These are phyloP conservation scores for Colletotrichum endophyticum DNA, from an alignment of 2,329 filamentous ascomycete species.

Conservation along the genomic window DNA sequence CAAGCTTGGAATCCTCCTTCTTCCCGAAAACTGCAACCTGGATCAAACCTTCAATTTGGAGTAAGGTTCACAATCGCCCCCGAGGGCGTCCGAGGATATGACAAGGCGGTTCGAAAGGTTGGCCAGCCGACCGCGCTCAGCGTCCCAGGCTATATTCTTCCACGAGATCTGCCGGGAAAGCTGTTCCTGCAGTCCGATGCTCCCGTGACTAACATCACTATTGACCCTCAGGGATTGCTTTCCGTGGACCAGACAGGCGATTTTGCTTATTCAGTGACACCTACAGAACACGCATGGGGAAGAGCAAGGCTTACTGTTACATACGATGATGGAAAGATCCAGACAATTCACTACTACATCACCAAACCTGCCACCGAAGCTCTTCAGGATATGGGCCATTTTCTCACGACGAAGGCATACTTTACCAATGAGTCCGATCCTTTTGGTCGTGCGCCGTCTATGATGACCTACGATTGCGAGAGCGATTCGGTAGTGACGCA, in stretches of 20 bases:
- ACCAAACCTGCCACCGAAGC: constrained; percentile 50
- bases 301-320: constrained; percentile 50
- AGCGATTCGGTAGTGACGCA: constrained; percentile 45
- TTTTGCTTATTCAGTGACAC: constrained; percentile 43
- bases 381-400: constrained; percentile 52
- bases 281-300: constrained; percentile 50
- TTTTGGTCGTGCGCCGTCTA: constrained; percentile 57
- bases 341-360: constrained; percentile 62
- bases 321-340: constrained; percentile 51
- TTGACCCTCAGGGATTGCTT: constrained; percentile 41
- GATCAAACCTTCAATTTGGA: constrained; percentile 52
- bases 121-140: too few relatives aligned
- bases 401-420: constrained; percentile 59
- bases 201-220: constrained; percentile 41
- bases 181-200: too few relatives aligned
- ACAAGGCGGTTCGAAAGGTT: too few relatives aligned
- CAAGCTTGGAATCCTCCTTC: constrained; percentile 61
- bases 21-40: constrained; percentile 47
- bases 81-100: neutral
- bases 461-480: constrained; percentile 63
- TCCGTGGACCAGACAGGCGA: constrained; percentile 14
- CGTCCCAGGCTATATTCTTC: too few relatives aligned
- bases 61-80: constrained; percentile 27
- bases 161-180: too few relatives aligned
- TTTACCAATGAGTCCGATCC: constrained; percentile 56